Evolutionary conservation across 176 grass and related monocot genomes (phyloP).

Genomic region (Zizania latifolia): DNA sequence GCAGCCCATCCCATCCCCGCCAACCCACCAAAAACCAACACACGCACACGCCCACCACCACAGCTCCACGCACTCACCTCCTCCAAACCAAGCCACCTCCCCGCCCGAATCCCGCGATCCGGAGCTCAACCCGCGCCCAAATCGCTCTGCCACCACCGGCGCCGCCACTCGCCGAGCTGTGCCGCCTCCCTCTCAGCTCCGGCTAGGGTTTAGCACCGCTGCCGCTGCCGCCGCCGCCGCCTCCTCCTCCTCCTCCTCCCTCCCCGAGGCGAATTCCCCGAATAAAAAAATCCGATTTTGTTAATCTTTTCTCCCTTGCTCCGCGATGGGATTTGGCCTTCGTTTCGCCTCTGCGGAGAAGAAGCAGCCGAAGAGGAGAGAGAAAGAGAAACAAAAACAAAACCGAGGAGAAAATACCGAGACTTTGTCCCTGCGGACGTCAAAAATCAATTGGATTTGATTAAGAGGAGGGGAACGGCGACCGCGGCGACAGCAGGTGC

Average conservation of each 20-base stretch:
- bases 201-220: not conserved
- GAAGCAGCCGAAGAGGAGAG: not conserved
- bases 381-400: no score
- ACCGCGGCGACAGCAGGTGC: accelerated
- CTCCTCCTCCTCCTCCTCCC: no score
- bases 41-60: not conserved
- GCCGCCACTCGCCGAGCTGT: not conserved
- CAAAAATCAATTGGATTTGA: conserved; percentile 90
- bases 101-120: conserved; percentile 26
- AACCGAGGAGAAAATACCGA: conserved; percentile 34
- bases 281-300: not conserved
- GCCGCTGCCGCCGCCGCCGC: not conserved
- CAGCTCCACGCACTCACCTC: conserved; percentile 1
- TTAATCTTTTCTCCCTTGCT: not conserved
- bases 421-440: conserved; percentile 89
- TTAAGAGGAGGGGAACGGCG: conserved; percentile 29
- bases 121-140: not conserved
- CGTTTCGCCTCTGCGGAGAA: not conserved
- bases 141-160: not conserved
- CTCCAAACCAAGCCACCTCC: no score
- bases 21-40: not conserved
- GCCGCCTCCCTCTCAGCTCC: not conserved
- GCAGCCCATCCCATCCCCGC: not conserved
- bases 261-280: no score
- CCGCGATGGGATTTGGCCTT: conserved; percentile 20